phyloP scores from a whole-genome alignment of 192 early-diverging fungal species.

The Entrophospora sp. region DNA sequence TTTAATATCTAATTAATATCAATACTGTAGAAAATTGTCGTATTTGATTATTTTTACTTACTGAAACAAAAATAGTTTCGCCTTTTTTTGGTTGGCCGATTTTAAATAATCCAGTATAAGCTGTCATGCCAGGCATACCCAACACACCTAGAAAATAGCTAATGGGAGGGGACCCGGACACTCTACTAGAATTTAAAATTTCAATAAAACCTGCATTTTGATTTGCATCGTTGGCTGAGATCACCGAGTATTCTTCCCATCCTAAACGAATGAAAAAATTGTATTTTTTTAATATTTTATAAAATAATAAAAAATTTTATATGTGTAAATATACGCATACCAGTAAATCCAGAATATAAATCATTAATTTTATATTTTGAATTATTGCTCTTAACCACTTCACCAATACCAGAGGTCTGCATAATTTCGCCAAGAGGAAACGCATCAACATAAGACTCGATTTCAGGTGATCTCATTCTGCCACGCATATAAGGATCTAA shows the following conservation, averaged over 20 bases:
- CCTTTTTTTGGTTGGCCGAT: constrained; percentile 72
- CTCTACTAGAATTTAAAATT: constrained; percentile 24
- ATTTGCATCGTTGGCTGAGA: constrained; percentile 40
- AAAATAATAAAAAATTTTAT: too few relatives aligned
- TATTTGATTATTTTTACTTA: neutral
- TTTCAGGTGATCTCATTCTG: neutral
- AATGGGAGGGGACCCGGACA: constrained; percentile 17
- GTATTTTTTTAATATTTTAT: constrained; percentile 26
- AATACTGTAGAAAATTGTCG: too few relatives aligned
- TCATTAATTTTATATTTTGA: constrained; percentile 51
- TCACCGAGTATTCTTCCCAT: constrained; percentile 32
- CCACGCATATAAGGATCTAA: constrained; percentile 68
- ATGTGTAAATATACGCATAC: too few relatives aligned
- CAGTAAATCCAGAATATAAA: constrained; percentile 46
- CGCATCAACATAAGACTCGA: neutral
- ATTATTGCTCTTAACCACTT: constrained; percentile 58
- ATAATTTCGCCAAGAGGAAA: constrained; percentile 49
- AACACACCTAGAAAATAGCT: constrained; percentile 21
- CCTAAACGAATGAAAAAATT: constrained; percentile 7
- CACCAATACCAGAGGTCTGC: constrained; percentile 46
- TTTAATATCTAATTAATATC: too few relatives aligned
- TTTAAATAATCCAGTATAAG: constrained; percentile 37
- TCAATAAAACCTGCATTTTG: constrained; percentile 60
- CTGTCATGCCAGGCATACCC: constrained; percentile 59
- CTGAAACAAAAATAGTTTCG: constrained; percentile 75